Conservation (phyloP, 805 yeast genomes). For the Suhomyces sp. region DNA sequence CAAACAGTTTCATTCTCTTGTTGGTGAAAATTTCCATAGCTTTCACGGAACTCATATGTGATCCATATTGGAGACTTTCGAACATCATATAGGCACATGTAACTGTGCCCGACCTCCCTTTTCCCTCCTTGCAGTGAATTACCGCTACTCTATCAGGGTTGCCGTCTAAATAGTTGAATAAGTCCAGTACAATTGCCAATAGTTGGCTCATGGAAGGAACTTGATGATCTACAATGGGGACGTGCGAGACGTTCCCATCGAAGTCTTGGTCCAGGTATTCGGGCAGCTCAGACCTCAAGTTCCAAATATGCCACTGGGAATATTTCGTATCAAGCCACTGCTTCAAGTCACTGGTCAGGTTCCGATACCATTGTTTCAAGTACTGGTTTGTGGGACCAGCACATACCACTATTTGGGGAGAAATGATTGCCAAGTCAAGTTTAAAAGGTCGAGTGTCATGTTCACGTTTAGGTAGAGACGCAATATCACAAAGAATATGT, state of each 20-base stretch:
- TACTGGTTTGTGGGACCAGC: constrained; percentile 64
- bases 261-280: constrained; percentile 41
- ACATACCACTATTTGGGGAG: constrained; percentile 60
- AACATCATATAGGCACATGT: constrained; percentile 69
- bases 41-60: constrained; percentile 27
- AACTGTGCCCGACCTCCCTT: constrained; percentile 84
- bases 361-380: constrained; percentile 47
- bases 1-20: constrained; percentile 53
- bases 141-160: constrained; percentile 51
- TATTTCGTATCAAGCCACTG: constrained; percentile 36
- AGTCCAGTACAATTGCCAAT: constrained; percentile 39
- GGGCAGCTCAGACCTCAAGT: constrained; percentile 57
- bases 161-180: constrained; percentile 40
- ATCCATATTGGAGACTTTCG: constrained; percentile 3
- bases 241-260: constrained; percentile 29
- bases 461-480: background rate
- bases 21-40: constrained; percentile 54
- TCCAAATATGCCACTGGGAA: constrained; percentile 73
- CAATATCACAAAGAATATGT: background rate
- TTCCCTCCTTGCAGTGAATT: constrained; percentile 87
- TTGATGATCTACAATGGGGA: constrained; percentile 75
- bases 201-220: constrained; percentile 65
- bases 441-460: background rate
- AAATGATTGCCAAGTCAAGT: background rate
- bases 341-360: constrained; percentile 50